Percentiles rank a stretch among this genome's conserved stretches.
These are phyloP conservation scores for Monosporascus sp. DNA, from an alignment of 2,329 filamentous ascomycete species.

Conservation along the genomic window DNA sequence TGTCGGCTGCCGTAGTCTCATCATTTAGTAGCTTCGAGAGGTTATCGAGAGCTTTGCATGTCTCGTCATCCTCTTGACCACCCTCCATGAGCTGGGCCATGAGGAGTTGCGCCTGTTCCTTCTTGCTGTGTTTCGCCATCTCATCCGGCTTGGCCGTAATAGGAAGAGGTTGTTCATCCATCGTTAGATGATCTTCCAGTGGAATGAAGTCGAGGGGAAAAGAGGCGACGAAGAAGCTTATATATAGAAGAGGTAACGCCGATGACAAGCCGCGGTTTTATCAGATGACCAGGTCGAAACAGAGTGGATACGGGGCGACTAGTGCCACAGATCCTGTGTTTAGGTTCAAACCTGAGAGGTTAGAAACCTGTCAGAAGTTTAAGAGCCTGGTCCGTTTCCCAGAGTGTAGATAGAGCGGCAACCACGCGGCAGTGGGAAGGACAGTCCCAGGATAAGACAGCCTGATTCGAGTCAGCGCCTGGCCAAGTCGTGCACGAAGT, in stretches of 20 bases:
- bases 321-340: not conserved
- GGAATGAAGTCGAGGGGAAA: not conserved
- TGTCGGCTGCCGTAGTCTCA: conserved; percentile 41
- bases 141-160: conserved; percentile 20
- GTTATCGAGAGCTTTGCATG: conserved; percentile 51
- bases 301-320: not conserved
- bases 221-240: not conserved
- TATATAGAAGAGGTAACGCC: not conserved
- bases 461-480: too few relatives aligned
- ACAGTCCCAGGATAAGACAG: too few relatives aligned
- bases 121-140: conserved; percentile 18
- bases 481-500: not conserved
- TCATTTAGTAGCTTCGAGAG: conserved; percentile 57
- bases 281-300: not conserved
- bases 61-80: conserved; percentile 74
- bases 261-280: not conserved
- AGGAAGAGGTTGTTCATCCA: conserved; percentile 24
- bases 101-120: conserved; percentile 67
- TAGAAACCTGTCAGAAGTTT: too few relatives aligned
- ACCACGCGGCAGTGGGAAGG: too few relatives aligned
- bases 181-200: conserved; percentile 4
- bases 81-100: conserved; percentile 88
- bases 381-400: too few relatives aligned
- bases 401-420: too few relatives aligned
- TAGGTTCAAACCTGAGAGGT: not conserved